Conservation (phyloP, 2,329 filamentous ascomycete genomes). For the Pyrenophora graminea region DNA sequence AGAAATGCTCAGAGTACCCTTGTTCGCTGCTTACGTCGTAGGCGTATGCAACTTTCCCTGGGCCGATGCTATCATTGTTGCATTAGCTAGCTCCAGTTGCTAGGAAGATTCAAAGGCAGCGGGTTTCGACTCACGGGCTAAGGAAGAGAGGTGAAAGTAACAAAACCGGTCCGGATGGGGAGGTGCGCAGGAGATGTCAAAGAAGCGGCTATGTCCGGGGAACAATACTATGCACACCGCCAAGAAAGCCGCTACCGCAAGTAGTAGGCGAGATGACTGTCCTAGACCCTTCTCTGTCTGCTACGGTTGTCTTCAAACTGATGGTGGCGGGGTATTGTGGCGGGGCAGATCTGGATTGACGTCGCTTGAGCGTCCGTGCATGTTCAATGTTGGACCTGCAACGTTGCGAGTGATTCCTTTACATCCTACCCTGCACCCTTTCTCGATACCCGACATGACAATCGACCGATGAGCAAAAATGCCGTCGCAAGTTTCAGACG, state of each 20-base stretch:
- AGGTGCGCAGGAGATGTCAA: not conserved
- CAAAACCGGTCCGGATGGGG: not conserved
- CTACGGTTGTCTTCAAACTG: not conserved
- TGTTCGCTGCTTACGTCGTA: conserved; percentile 6
- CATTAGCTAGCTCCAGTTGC: conserved; percentile 13
- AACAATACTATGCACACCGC: not conserved
- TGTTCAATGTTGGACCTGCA: conserved; percentile 5
- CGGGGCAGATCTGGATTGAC: conserved; percentile 19
- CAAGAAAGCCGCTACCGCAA: not conserved
- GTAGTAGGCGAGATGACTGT: not conserved
- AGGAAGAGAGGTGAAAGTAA: not conserved
- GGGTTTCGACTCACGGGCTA: not conserved
- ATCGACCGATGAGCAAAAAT: conserved; percentile 23
- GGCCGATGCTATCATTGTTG: conserved; percentile 41
- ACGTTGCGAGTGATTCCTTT: conserved; percentile 2
- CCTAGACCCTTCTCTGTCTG: not conserved
- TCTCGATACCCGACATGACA: conserved; percentile 22
- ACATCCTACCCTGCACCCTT: not conserved
- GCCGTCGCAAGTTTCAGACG: conserved; percentile 35
- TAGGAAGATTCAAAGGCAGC: not conserved
- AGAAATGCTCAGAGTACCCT: conserved; percentile 1
- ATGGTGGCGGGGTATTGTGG: conserved; percentile 28
- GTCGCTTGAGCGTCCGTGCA: conserved; percentile 14
- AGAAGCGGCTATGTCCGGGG: not conserved
- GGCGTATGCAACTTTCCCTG: conserved; percentile 30